phyloP scores from a whole-genome alignment of 139 green algal genomes.

The Picochlorum sp. region DNA sequence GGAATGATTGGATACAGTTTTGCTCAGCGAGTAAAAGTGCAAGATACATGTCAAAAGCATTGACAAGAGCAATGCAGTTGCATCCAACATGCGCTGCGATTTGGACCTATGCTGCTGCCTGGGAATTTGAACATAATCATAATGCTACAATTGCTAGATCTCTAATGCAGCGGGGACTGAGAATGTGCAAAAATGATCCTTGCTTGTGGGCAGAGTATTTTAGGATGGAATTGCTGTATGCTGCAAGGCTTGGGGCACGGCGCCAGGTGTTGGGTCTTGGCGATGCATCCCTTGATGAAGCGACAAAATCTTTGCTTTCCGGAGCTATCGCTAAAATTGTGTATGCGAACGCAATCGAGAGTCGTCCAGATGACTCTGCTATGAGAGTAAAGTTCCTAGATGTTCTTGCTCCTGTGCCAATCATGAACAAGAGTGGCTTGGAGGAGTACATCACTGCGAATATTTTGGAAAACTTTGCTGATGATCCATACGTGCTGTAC shows the following conservation, averaged over 20 bases:
- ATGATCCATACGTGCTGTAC: too few relatives aligned
- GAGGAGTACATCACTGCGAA: too few relatives aligned
- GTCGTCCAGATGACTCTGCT: conserved; percentile 29
- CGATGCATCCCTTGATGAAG: conserved; percentile 22
- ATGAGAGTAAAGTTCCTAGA: conserved; percentile 45
- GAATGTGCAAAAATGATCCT: conserved; percentile 53
- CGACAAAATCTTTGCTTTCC: conserved; percentile 47
- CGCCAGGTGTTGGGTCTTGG: conserved; percentile 56
- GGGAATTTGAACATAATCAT: conserved; percentile 75
- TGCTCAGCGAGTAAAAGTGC: conserved; percentile 50
- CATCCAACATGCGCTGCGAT: conserved; percentile 69
- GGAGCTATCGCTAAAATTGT: conserved; percentile 57
- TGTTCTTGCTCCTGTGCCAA: conserved; percentile 38
- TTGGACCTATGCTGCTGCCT: conserved; percentile 82
- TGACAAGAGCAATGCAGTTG: conserved; percentile 74
- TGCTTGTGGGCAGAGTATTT: conserved; percentile 87
- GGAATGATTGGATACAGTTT: conserved; percentile 74
- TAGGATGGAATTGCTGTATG: conserved; percentile 75
- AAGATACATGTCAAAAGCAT: conserved; percentile 52
- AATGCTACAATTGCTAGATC: conserved; percentile 68
- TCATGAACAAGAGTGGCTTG: conserved; percentile 10
- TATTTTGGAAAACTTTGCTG: too few relatives aligned
- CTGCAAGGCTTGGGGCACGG: conserved; percentile 55
- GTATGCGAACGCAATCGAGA: conserved; percentile 36
- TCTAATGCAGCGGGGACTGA: conserved; percentile 88